Percentiles rank a stretch among this genome's conserved stretches.
These are phyloP conservation scores for Eucalyptus microcorys DNA, from an alignment of 345 rosid genomes.

Conservation along the genomic window DNA sequence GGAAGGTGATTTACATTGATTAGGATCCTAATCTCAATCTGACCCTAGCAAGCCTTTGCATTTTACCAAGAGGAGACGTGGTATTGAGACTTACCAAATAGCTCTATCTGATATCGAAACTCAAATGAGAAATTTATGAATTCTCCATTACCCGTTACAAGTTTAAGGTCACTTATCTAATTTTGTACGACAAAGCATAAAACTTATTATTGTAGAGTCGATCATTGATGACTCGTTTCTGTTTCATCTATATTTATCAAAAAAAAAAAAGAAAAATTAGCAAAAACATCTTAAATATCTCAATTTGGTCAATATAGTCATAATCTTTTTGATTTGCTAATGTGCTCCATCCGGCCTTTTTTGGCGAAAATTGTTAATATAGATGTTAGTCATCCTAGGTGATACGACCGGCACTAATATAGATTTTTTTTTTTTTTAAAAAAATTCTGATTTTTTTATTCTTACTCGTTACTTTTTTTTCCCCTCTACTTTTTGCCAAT, in stretches of 20 bases:
- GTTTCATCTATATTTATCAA: not conserved
- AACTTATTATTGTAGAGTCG: not conserved
- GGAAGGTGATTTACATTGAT: not conserved
- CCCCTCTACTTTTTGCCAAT: not conserved
- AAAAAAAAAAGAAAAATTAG: no score
- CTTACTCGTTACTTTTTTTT: no score
- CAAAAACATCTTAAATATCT: not conserved
- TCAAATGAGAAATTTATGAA: not conserved
- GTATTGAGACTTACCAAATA: not conserved
- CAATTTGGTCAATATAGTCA: not conserved
- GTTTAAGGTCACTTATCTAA: not conserved
- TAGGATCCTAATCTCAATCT: not conserved
- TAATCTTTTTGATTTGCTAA: no score
- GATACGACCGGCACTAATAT: fast-evolving
- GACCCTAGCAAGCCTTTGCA: not conserved
- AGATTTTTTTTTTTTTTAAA: fast-evolving
- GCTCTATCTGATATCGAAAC: not conserved
- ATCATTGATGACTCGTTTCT: not conserved
- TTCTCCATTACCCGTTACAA: not conserved
- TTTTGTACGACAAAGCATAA: not conserved
- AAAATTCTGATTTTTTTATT: fast-evolving
- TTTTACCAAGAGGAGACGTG: not conserved
- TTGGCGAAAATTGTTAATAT: not conserved
- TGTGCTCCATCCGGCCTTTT: fast-evolving
- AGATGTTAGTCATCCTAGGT: fast-evolving